These are phyloP conservation scores for Pichia paraexigua DNA, from an alignment of 805 yeast species.

Conservation along the genomic window DNA sequence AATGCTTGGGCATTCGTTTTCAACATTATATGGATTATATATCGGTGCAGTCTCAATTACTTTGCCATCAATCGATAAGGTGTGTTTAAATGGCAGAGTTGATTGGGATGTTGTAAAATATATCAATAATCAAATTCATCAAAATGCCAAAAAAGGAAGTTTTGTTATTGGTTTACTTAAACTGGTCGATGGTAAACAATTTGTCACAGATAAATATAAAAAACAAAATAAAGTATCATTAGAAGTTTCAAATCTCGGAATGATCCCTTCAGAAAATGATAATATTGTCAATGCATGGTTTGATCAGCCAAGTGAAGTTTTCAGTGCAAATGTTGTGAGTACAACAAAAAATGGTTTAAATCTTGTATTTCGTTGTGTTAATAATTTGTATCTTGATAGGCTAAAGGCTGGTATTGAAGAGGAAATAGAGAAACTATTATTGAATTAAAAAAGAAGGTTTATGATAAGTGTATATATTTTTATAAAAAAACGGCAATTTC, in stretches of 20 bases:
- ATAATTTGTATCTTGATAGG: constrained; percentile 1
- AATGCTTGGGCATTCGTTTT: constrained; percentile 3
- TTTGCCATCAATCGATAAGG: constrained; percentile 12
- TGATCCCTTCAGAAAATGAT: background rate
- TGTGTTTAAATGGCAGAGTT: constrained; percentile 1
- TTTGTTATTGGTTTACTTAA: constrained; percentile 6
- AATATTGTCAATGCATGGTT: constrained; percentile 5
- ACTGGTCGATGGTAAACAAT: constrained; percentile 4
- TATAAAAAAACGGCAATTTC: too few relatives aligned
- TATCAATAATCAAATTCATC: constrained; percentile 3
- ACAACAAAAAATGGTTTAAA: constrained; percentile 2
- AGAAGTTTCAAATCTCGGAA: constrained; percentile 7
- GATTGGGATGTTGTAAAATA: constrained; percentile 6
- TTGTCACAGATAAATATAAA: background rate
- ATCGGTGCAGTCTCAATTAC: constrained; percentile 11
- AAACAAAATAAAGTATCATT: constrained; percentile 11
- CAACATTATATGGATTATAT: constrained; percentile 13
- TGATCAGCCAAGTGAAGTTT: constrained; percentile 11
- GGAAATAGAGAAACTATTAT: background rate
- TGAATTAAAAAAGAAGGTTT: too few relatives aligned
- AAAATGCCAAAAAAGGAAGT: background rate
- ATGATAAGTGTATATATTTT: too few relatives aligned
- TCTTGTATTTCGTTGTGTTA: background rate
- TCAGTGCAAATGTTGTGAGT: constrained; percentile 8
- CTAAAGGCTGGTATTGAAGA: constrained; percentile 1